A percentile compares a stretch with the other conserved stretches of the same genome.
phyloP scores from a whole-genome alignment of 1,284 basidiomycete species.

The Moesziomyces sp. region DNA sequence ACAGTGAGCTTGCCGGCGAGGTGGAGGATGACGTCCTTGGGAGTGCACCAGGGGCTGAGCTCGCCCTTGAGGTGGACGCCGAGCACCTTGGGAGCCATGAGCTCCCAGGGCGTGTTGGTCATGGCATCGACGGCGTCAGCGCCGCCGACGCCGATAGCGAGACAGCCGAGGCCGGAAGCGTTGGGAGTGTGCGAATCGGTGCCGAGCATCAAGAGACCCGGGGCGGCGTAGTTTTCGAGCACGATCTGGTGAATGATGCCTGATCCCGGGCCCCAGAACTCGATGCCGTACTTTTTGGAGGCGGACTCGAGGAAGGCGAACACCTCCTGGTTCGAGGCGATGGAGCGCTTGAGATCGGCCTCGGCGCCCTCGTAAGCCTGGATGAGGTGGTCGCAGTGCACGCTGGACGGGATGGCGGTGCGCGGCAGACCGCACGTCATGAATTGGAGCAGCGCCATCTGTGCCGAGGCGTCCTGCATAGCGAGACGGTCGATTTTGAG shows the following conservation, averaged over 20 bases:
- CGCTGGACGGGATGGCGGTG: conserved; percentile 88
- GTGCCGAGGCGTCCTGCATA: conserved; percentile 99
- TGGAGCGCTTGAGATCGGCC: conserved; percentile 83
- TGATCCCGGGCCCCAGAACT: conserved; percentile 87
- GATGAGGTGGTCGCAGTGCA: conserved; percentile 88
- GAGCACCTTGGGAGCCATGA: conserved; percentile 88
- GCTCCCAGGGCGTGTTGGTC: conserved; percentile 97
- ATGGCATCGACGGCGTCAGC: conserved; percentile 99
- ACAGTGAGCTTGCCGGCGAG: conserved; percentile 94
- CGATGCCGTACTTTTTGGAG: conserved; percentile 86
- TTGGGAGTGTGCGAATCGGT: conserved; percentile 98
- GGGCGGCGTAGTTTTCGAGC: conserved; percentile 91
- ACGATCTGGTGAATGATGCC: conserved; percentile 97
- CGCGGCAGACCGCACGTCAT: conserved; percentile 92
- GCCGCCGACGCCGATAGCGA: conserved; percentile 98
- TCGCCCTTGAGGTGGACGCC: conserved; percentile 88
- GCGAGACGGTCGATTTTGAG: conserved; percentile 92
- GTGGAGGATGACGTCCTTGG: conserved; percentile 96
- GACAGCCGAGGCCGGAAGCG: conserved; percentile 95
- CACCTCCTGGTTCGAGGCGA: conserved; percentile 91
- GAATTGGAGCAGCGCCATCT: conserved; percentile 99
- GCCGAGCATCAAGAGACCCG: conserved; percentile 73
- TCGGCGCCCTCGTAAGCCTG: conserved; percentile 78
- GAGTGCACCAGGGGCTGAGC: conserved; percentile 90
- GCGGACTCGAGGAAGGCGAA: conserved; percentile 98